Evolutionary conservation across 495 filamentous ascomycete genomes (phyloP), one percentile per base, ranked within the genome.

Genomic region (Hypoxylon rickii): DNA sequence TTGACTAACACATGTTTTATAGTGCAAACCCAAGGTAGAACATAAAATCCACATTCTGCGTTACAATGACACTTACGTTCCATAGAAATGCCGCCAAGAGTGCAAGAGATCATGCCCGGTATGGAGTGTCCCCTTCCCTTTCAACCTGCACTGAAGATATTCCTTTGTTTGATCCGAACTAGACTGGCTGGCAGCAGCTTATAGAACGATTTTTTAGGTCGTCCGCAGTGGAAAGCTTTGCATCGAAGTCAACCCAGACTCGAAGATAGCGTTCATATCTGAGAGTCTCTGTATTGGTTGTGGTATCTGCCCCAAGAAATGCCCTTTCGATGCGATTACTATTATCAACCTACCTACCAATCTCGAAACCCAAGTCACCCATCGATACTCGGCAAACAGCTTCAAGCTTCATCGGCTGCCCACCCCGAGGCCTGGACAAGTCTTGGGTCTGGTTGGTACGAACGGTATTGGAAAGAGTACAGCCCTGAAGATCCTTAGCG

Each of bases 401-500:
- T 98, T 98, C 83, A 98, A 98, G 81, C 86, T 98, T 53, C 94
- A 98, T 73, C 83, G 94, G 61, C 82, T 98, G 60, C 94, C 94
- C 21, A 96, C 92, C 77, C 94, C 94, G 37, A 85, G 94, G 34
- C 94, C 94, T 22, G 95, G 95, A 20, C 91, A 96, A 64, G 95
- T 98, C n/a, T 78, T 98, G 17, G 94, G 94, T 73, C 83, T 98
- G 37, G 94, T 98, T 15, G 94, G 94, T 67, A 97, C 93, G 45
- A 97, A 98, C 84, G 94, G 94, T 88, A 98, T 97, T 68, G 94
- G 94, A 73, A 97, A 98, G 82, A 96, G 92, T 76, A 97, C 94
- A 0, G 94, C 94, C 1, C 78, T 98, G 71, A 97, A 97, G 78
- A 97, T 98, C 68, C 84, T 98, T 59, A 94, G 90, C 66, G 94